Percentiles rank a stretch among this genome's conserved stretches.
phyloP scores from a whole-genome alignment of 1,139 yeast genomes.

The Diutina siamensis region DNA sequence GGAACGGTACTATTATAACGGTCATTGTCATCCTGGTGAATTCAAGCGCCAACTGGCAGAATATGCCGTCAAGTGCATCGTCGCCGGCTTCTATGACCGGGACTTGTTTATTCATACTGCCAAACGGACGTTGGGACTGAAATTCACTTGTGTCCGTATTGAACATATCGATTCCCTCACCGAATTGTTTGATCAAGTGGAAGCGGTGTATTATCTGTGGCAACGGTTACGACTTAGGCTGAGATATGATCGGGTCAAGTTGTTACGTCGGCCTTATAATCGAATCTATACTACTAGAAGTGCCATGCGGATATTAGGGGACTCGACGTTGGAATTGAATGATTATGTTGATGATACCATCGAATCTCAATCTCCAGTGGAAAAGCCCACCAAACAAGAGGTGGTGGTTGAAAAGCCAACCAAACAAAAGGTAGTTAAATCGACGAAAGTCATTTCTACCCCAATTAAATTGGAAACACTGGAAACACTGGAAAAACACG shows the following conservation, averaged over 20 bases:
- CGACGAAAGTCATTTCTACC: no score
- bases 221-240: neutral
- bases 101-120: slow-evolving; percentile 1
- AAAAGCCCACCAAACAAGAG: no score
- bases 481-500: neutral
- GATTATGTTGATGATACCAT: neutral
- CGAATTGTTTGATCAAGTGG: slow-evolving; percentile 2
- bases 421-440: no score
- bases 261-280: neutral
- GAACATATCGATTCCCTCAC: neutral
- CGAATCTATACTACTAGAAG: neutral
- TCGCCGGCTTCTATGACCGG: slow-evolving; percentile 1
- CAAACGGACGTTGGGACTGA: neutral
- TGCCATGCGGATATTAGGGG: neutral
- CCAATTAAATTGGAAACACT: no score
- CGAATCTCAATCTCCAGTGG: no score
- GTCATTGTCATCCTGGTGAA: neutral
- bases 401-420: no score
- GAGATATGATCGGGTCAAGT: neutral
- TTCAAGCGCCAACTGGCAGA: neutral
- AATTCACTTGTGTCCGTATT: neutral
- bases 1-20: neutral
- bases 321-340: neutral
- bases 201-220: slow-evolving; percentile 2
- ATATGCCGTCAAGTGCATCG: neutral